Conservation (phyloP, 2,329 filamentous ascomycete genomes). For the Oidium heveae region DNA sequence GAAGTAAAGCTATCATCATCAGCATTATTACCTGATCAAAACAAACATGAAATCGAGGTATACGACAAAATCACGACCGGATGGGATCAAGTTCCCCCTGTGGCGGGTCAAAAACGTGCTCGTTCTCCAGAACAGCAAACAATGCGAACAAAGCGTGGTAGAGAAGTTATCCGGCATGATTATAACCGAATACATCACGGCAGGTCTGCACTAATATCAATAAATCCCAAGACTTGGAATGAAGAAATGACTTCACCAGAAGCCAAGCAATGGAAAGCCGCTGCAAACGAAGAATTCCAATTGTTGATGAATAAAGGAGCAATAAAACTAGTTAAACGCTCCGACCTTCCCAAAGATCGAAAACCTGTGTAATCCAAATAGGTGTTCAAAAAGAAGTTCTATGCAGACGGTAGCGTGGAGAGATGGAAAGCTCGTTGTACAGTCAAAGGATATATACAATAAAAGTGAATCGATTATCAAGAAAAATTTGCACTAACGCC, state of each 20-base stretch:
- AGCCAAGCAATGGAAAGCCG: not conserved
- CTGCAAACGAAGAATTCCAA: not conserved
- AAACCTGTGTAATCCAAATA: not conserved
- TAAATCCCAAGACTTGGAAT: not conserved
- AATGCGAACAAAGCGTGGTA: not conserved
- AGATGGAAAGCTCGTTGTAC: not conserved
- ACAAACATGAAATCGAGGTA: not conserved
- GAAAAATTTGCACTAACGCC: no score
- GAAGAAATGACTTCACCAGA: not conserved
- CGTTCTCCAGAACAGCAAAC: not conserved
- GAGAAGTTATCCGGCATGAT: not conserved
- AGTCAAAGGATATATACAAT: not conserved
- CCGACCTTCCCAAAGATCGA: not conserved
- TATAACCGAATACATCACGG: not conserved
- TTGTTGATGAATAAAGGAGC: not conserved
- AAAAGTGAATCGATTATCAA: not conserved
- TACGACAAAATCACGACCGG: not conserved
- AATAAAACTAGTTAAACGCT: not conserved
- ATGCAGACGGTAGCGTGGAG: not conserved
- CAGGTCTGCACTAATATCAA: not conserved
- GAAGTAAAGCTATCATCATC: no score
- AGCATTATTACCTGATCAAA: not conserved
- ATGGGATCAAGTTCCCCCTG: not conserved
- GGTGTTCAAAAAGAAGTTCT: not conserved
- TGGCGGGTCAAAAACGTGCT: not conserved